Base-by-base conservation (phyloP, 805 yeast species). In the Candida verbasci region DNA sequence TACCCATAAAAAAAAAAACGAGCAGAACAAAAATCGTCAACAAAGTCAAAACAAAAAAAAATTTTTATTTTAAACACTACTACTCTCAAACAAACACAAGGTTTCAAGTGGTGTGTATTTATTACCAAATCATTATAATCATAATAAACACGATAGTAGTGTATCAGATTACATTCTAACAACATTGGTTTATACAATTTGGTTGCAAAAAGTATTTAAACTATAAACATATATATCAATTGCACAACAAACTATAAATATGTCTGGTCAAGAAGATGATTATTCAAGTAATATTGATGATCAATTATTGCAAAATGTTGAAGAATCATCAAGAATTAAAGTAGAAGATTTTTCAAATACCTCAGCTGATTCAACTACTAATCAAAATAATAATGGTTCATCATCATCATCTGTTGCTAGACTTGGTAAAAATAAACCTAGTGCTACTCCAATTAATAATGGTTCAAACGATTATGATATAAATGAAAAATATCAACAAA, bases 241-340 rank as follows among this genome's bases (percentile, higher is more conserved):
- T 16, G 6, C 8, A 6, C 16, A 26, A 7, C 10, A 8, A 31
- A 6, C 3, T 31, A 5, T 14, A 6, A 22, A 5, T 5, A 35
- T 35, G 39, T 35, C 40, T 9, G 33, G 29, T 24, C 44, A 45
- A 32, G 60, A 54, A 25, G 55, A 49, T 30, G 35, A 31, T 24
- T 55, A 53, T 34, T 40, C 56, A 7, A 48, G 46, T 44, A 66
- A 64, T 47, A 66, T 66, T 38, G 72, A 66, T 45, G 71, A 66
- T 45, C 72, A 66, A 48, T 50, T 66, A 37, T 55, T 66, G 29
- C 53, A 57, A 31, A 70, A 59, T 17, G 68, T 55, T 34, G 65
- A 60, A 34, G 64, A 57, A 24, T 46, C 45, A 16, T 46, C 45
- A 16, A 42, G 56, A 26, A 50, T 53, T 26, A 62, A 61, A 45